Evolutionary conservation across 192 early-diverging fungal species (phyloP).

Genomic region (Coemansia sp.): DNA sequence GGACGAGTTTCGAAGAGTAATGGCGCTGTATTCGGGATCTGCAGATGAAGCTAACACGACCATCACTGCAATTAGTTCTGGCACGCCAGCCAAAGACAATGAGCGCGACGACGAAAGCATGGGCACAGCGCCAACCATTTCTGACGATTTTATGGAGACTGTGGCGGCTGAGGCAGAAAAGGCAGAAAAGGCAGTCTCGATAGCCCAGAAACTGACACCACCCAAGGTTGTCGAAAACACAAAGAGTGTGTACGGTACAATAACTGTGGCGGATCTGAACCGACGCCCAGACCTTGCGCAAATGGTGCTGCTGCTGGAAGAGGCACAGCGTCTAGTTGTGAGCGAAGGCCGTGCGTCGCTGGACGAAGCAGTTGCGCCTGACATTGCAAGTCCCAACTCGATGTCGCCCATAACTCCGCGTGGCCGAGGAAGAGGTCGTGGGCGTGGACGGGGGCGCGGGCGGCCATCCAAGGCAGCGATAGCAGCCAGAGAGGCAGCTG

Average conservation of each 20-base stretch:
- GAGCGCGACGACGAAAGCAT: slow-evolving; percentile 17
- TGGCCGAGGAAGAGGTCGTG: slow-evolving; percentile 22
- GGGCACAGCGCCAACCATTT: slow-evolving; percentile 9
- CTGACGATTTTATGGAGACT: neutral
- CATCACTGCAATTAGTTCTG: slow-evolving; percentile 6
- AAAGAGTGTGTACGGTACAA: slow-evolving; percentile 12
- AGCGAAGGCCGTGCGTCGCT: slow-evolving; percentile 5
- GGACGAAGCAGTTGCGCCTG: neutral
- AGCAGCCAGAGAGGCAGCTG: neutral
- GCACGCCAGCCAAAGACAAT: slow-evolving; percentile 4
- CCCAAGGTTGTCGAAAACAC: neutral
- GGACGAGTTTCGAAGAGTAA: slow-evolving; percentile 47
- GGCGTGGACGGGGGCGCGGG: slow-evolving; percentile 13
- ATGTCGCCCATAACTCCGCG: neutral
- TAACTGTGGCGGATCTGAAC: slow-evolving; percentile 27
- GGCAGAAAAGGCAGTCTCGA: neutral
- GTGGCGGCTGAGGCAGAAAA: neutral
- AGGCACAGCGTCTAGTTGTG: slow-evolving; percentile 47
- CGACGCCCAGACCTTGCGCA: slow-evolving; percentile 44
- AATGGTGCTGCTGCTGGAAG: slow-evolving; percentile 49
- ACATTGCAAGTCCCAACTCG: no score
- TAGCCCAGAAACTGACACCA: neutral
- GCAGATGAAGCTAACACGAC: slow-evolving; percentile 11
- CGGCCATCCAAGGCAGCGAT: slow-evolving; percentile 12
- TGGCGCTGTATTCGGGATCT: slow-evolving; percentile 27